Percentiles rank a stretch among this genome's conserved stretches.
These are phyloP conservation scores for Microcyclospora pomicola DNA, from an alignment of 2,329 filamentous ascomycete genomes.

Conservation along the genomic window DNA sequence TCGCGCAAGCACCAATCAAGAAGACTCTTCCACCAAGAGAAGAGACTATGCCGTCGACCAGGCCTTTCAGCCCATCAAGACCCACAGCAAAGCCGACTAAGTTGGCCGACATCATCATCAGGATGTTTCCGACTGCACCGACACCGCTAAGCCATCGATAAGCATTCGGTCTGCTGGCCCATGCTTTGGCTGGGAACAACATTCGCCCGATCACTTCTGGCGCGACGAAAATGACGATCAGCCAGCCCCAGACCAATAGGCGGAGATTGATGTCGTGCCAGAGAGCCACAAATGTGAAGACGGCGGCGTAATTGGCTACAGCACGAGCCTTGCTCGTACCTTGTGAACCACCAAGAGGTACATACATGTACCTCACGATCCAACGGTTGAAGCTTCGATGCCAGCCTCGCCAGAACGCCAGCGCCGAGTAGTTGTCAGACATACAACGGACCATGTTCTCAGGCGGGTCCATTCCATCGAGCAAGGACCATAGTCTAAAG, in stretches of 20 bases:
- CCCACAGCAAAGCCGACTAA: slow-evolving; percentile 91
- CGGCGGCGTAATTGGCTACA: slow-evolving; percentile 61
- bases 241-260: slow-evolving; percentile 90
- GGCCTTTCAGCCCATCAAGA: slow-evolving; percentile 66
- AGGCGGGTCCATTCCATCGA: slow-evolving; percentile 84
- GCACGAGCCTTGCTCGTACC: slow-evolving; percentile 40
- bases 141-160: slow-evolving; percentile 71
- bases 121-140: slow-evolving; percentile 67
- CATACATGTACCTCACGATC: slow-evolving; percentile 85
- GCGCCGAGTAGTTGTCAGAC: slow-evolving; percentile 81
- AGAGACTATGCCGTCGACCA: slow-evolving; percentile 61
- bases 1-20: slow-evolving; percentile 53
- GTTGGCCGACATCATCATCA: slow-evolving; percentile 95
- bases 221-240: slow-evolving; percentile 84
- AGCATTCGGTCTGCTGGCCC: slow-evolving; percentile 51
- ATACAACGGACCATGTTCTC: slow-evolving; percentile 98
- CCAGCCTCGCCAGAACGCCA: slow-evolving; percentile 93
- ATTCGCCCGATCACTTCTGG: slow-evolving; percentile 64
- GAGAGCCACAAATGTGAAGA: slow-evolving; percentile 93
- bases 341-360: slow-evolving; percentile 67
- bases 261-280: slow-evolving; percentile 96
- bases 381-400: slow-evolving; percentile 91
- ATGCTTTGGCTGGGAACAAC: slow-evolving; percentile 61
- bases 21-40: slow-evolving; percentile 66
- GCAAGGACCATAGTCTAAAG: slow-evolving; percentile 88